phyloP scores from a whole-genome alignment of 179 eudicot genomes.

The Gypsophila paniculata region DNA sequence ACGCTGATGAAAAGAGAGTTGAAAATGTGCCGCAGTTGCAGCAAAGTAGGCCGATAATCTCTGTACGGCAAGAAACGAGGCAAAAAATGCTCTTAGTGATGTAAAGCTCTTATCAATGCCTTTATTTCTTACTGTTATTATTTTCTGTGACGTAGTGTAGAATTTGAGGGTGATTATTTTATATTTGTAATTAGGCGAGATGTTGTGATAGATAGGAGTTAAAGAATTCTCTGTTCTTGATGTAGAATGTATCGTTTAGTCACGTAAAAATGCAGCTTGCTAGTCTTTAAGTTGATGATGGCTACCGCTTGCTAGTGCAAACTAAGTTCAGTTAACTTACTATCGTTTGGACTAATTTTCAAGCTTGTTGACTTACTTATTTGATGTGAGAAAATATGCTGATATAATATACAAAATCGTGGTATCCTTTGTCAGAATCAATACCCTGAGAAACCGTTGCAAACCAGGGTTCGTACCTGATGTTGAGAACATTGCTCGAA shows the following conservation, averaged over 20 bases:
- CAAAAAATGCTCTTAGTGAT: slow-evolving; percentile 10
- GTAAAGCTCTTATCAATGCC: slow-evolving; percentile 14
- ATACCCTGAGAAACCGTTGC: slow-evolving; percentile 9
- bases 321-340: background rate
- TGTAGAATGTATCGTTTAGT: background rate
- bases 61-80: background rate
- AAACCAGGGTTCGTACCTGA: background rate
- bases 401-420: background rate
- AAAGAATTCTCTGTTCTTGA: background rate
- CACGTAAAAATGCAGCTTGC: background rate
- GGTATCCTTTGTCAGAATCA: slow-evolving; percentile 10
- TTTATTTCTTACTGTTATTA: background rate
- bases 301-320: background rate
- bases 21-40: slow-evolving; percentile 9
- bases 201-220: background rate
- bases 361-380: background rate
- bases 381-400: background rate
- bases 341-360: background rate
- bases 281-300: background rate
- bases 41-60: background rate
- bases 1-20: slow-evolving; percentile 3
- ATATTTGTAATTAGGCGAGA: background rate
- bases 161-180: background rate
- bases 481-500: slow-evolving; percentile 15
- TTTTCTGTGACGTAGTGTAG: background rate